Conservation (phyloP, 2,329 filamentous ascomycete species). For the Proliferodiscus dingleyae region DNA sequence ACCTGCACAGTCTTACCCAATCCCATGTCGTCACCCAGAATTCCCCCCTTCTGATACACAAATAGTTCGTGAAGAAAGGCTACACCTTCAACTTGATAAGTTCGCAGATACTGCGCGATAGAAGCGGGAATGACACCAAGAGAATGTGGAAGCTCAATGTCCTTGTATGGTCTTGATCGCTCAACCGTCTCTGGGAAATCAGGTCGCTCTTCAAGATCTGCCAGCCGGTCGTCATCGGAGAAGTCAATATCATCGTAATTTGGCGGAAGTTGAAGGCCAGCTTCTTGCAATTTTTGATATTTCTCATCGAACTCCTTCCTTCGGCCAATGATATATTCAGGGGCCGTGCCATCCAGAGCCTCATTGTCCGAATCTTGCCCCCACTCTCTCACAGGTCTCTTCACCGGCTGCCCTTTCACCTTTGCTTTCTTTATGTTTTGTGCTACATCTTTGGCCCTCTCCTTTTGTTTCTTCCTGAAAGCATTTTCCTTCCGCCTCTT, state of each 20-base stretch:
- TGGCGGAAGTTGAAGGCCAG: constrained; percentile 72
- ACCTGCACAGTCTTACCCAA: constrained; percentile 96
- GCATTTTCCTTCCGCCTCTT: constrained; percentile 49
- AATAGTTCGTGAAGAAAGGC: constrained; percentile 84
- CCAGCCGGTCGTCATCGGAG: constrained; percentile 61
- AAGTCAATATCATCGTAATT: constrained; percentile 72
- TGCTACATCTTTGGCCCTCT: constrained; percentile 38
- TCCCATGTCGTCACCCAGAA: constrained; percentile 94
- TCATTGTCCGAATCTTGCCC: constrained; percentile 28
- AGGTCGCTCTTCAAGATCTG: constrained; percentile 64
- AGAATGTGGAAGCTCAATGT: constrained; percentile 70
- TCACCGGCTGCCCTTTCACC: constrained; percentile 21
- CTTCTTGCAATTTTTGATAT: constrained; percentile 55
- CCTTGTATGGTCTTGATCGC: constrained; percentile 65
- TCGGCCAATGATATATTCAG: constrained; percentile 68
- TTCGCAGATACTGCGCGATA: constrained; percentile 85
- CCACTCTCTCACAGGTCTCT: constrained; percentile 25
- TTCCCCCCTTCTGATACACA: constrained; percentile 83
- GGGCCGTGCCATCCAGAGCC: constrained; percentile 41
- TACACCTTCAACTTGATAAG: constrained; percentile 85
- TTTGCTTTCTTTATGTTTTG: constrained; percentile 20
- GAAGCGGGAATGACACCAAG: constrained; percentile 79
- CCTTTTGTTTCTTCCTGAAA: constrained; percentile 40
- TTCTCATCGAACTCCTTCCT: constrained; percentile 62
- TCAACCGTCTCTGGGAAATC: constrained; percentile 56